Base-by-base conservation (phyloP, 1,284 basidiomycete species). In the Pyrrhoderma noxium region DNA sequence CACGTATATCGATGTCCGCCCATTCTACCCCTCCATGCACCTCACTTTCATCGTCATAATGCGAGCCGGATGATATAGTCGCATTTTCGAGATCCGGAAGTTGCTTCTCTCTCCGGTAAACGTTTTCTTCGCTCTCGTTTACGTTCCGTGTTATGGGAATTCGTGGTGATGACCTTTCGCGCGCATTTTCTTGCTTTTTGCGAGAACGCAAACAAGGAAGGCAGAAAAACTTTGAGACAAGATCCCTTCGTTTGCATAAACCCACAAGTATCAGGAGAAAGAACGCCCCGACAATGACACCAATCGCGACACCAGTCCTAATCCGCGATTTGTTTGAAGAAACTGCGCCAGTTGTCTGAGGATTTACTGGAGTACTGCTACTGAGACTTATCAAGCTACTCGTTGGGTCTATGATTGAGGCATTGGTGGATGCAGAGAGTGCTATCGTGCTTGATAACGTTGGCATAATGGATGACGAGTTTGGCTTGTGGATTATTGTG, bases 1-100 rank as follows among this genome's bases (percentile, higher is more conserved):
- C 50, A 8, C 25, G 13, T 14, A 45, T 11, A 23, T 51, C 45
- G n/a, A 51, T 37, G 7, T 31, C 18, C 22, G 14, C 50, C 44
- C 44, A 45, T 2, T 19, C 3, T 31, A 5, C 27, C 11, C 27
- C 27, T 11, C 5, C 11, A 31, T 31, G 7, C 27, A 5, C 27
- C 16, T 49, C 38, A 8, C 23, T 25, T 7, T 37, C 14, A n/a
- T 45, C 42, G 18, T 45, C 44, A 19, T 44, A 27, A 31, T 22
- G 48, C 13, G 38, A 42, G 3, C 27, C 48, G 27, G 49, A 36
- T 3, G 41, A 19, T 9, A 25, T 25, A 4, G 23, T 43, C 5
- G 23, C 48, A 25, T 16, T 22, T 31, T 51, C 49, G 11, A 38
- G 8, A 23, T 51, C 41, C 13, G 3, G 45, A 16, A 13, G 27